A percentile compares a stretch with the other conserved stretches of the same genome.
These are phyloP conservation scores for Sapria himalayana DNA, from an alignment of 345 rosid genomes.

Conservation along the genomic window DNA sequence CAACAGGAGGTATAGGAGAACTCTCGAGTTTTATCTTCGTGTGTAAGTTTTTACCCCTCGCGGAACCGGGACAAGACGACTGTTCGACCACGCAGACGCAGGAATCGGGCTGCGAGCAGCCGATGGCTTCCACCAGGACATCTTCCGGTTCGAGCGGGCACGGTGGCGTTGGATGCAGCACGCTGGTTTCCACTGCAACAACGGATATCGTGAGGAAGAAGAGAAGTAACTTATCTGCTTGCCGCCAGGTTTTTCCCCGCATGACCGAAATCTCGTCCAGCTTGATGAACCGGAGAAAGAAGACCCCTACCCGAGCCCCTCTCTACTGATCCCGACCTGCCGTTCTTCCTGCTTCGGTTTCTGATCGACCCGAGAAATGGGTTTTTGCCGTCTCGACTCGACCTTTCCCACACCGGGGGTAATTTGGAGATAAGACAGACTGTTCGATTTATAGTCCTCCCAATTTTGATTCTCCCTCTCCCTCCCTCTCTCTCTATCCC, in stretches of 20 bases:
- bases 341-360: background rate
- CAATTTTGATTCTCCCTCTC: conserved; percentile 12
- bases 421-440: conserved; percentile 4
- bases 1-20: conserved; percentile 23
- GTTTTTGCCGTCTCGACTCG: conserved; percentile 1
- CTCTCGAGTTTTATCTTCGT: conserved; percentile 36
- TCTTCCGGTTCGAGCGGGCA: conserved; percentile 35
- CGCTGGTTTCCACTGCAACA: conserved; percentile 42
- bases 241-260: conserved; percentile 25
- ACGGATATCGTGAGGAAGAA: conserved; percentile 60
- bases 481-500: background rate
- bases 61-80: conserved; percentile 31
- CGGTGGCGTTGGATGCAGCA: conserved; percentile 31
- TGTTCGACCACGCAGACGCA: conserved; percentile 34
- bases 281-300: conserved; percentile 52
- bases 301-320: conserved; percentile 68
- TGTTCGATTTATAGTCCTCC: conserved; percentile 1
- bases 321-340: conserved; percentile 24
- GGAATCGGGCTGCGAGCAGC: conserved; percentile 46
- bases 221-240: conserved; percentile 44
- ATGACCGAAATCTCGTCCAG: conserved; percentile 22
- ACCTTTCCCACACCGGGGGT: conserved; percentile 3
- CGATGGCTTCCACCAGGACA: conserved; percentile 28
- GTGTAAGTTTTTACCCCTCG: conserved; percentile 42
- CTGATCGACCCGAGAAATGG: conserved; percentile 3